phyloP scores from a whole-genome alignment of 768 basidiomycete genomes.

The Hydnomerulius pinastri region DNA sequence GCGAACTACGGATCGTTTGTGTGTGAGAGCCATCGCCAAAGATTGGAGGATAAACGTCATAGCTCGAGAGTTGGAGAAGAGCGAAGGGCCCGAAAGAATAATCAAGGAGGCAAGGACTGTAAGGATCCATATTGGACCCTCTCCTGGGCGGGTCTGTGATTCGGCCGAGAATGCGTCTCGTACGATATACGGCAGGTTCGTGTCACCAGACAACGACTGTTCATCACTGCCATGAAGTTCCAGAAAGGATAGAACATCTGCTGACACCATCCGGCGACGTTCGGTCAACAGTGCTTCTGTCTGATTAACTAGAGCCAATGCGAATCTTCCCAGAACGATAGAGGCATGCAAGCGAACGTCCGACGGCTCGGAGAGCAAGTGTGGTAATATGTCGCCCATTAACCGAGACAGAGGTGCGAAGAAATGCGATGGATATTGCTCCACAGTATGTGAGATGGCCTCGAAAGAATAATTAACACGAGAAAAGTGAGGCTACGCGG shows the following conservation, averaged over 20 bases:
- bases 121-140: constrained; percentile 46
- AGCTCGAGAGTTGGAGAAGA: constrained; percentile 43
- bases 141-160: constrained; percentile 16
- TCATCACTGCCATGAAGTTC: constrained; percentile 16
- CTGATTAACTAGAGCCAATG: constrained; percentile 27
- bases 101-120: constrained; percentile 47
- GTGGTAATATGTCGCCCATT: constrained; percentile 22
- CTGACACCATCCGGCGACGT: constrained; percentile 27
- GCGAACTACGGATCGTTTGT: constrained; percentile 37
- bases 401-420: constrained; percentile 19
- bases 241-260: constrained; percentile 28
- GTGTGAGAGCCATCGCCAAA: constrained; percentile 34
- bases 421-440: constrained; percentile 15
- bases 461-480: constrained; percentile 11
- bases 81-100: constrained; percentile 43
- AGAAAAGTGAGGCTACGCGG: neutral
- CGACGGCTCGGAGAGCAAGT: constrained; percentile 12
- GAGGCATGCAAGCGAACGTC: constrained; percentile 24
- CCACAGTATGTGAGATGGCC: constrained; percentile 27
- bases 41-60: constrained; percentile 41
- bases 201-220: neutral
- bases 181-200: constrained; percentile 29
- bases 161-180: constrained; percentile 28
- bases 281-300: constrained; percentile 33
- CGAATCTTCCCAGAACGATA: constrained; percentile 25